Base-by-base conservation (phyloP, 345 rosid genomes). In the Gossypium rotundifolium region DNA sequence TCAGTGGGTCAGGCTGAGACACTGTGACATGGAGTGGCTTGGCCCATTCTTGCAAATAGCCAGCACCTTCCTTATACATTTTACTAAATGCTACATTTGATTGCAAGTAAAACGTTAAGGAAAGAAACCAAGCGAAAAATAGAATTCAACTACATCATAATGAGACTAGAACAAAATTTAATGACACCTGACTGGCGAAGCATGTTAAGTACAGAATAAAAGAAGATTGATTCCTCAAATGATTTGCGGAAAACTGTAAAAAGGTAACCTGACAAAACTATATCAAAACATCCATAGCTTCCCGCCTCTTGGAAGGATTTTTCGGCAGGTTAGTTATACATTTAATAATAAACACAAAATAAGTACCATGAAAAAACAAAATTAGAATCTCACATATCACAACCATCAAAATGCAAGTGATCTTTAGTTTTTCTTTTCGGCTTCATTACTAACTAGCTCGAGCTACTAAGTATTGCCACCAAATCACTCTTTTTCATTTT, bases 401-500 rank as follows among this genome's bases (percentile, higher is more conserved):
- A 46, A 70, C 75, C 42, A 33, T 61, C 81, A 72, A 51, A 52
- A 51, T 20, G 33, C 18, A 57, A 10, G 72, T 42, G 9, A 51
- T 53, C 23, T 55, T 66, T 65, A 57, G 54, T 66, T 45, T 11
- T 5, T 45, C 23, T 45, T 11, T 5, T 45, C 23, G 38, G n/a
- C 70, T 53, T 53, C 75, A 76, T 67, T 40, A 48, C 20, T 73
- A 58, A 77, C 78, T 81, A 88, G 65, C 44, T 70, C 53, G 82
- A 78, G 58, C 75, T 55, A 55, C 79, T 45, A 18, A 94, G 90
- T 85, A 92, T 80, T 72, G 79, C 81, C 77, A 94, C 71, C 69
- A 94, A 82, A 11, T 85, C 85, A 1, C 79, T 78, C 82, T 92
- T 94, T 84, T 92, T 94, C 96, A 92, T 86, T 89, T 86, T 94